These are phyloP conservation scores for Penicillium aurantiogriseum DNA, from an alignment of 2,329 filamentous ascomycete species.

Conservation along the genomic window DNA sequence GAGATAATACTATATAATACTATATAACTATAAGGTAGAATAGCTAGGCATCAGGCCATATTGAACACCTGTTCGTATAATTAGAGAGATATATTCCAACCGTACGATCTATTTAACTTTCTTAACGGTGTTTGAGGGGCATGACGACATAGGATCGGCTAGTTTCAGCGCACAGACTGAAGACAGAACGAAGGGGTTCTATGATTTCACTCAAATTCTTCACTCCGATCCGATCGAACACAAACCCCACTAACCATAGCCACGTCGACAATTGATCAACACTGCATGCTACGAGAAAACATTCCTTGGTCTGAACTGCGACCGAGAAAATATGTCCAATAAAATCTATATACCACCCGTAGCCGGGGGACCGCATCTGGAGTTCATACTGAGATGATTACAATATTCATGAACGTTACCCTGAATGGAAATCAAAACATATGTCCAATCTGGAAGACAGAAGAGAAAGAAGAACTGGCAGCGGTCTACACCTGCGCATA, in stretches of 20 bases:
- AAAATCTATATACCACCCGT: constrained; percentile 3
- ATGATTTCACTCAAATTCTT: background rate
- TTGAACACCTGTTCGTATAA: background rate
- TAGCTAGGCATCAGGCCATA: background rate
- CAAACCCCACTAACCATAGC: background rate
- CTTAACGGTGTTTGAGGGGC: background rate
- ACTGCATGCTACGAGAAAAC: background rate
- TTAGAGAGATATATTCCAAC: background rate
- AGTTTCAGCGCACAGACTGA: constrained; percentile 1
- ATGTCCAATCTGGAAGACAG: constrained; percentile 4
- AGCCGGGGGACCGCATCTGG: background rate
- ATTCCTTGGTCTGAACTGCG: background rate
- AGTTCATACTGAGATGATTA: background rate
- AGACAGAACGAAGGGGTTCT: background rate
- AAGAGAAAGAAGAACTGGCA: background rate
- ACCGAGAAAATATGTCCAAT: constrained; percentile 9
- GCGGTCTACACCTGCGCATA: constrained; percentile 36
- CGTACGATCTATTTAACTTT: background rate
- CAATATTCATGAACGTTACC: background rate
- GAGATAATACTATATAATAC: no score
- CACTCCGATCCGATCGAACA: background rate
- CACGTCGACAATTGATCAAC: background rate
- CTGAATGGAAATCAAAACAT: background rate
- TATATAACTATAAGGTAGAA: background rate
- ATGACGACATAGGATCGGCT: constrained; percentile 5